Percentiles rank a stretch among this genome's conserved stretches.
Conservation (phyloP, 2,329 filamentous ascomycete species). For the Sporothrix curviconia region DNA sequence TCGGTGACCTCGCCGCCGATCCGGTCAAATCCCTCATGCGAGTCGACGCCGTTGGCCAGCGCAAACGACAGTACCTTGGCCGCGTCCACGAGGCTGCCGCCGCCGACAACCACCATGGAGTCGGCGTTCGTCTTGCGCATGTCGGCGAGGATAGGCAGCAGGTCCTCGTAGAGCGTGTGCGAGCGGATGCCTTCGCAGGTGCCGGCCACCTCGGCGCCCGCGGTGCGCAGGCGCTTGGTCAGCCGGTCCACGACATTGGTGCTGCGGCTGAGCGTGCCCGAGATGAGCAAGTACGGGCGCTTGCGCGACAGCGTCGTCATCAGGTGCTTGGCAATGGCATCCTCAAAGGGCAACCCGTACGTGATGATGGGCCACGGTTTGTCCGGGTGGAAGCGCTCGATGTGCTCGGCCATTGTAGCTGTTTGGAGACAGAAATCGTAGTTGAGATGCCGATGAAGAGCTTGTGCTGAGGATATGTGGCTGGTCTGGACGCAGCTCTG, state of each 20-base stretch:
- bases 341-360: slow-evolving; percentile 17
- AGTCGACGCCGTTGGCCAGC: slow-evolving; percentile 19
- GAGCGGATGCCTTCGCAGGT: slow-evolving; percentile 17
- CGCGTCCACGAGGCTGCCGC: slow-evolving; percentile 20
- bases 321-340: slow-evolving; percentile 18
- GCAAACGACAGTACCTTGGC: slow-evolving; percentile 19
- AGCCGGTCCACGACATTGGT: slow-evolving; percentile 19
- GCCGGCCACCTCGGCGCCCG: slow-evolving; percentile 12
- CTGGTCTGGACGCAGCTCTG: no score
- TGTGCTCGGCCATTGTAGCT: slow-evolving; percentile 8
- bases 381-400: slow-evolving; percentile 14
- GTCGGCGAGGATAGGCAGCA: slow-evolving; percentile 15
- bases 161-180: slow-evolving; percentile 21
- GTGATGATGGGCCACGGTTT: slow-evolving; percentile 18
- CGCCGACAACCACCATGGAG: slow-evolving; percentile 18
- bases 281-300: slow-evolving; percentile 19
- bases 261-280: slow-evolving; percentile 17
- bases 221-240: slow-evolving; percentile 4
- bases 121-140: slow-evolving; percentile 15
- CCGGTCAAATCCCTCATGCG: slow-evolving; percentile 13
- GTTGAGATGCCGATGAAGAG: not conserved
- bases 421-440: no score
- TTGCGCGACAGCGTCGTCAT: slow-evolving; percentile 12
- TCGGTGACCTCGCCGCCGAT: slow-evolving; percentile 5
- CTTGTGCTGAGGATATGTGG: not conserved